These are phyloP conservation scores for Amaranthus tricolor DNA, from an alignment of 179 eudicot genomes.

Conservation along the genomic window DNA sequence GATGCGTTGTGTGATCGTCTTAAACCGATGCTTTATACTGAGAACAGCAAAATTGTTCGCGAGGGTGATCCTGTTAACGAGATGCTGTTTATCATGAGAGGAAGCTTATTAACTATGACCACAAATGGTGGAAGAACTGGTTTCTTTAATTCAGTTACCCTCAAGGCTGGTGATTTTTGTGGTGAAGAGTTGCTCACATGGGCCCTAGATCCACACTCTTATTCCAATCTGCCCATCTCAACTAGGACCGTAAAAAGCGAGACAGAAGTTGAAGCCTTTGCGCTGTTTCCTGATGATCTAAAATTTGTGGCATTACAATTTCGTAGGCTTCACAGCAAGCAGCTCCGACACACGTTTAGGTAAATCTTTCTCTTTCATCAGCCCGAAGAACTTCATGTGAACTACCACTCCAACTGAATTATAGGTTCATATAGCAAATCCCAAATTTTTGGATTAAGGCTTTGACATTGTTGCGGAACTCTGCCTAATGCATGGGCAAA, in stretches of 20 bases:
- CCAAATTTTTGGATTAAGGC: no score
- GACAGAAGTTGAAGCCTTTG: slow-evolving; percentile 71
- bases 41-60: slow-evolving; percentile 48
- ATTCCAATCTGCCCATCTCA: slow-evolving; percentile 58
- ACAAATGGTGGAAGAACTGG: slow-evolving; percentile 78
- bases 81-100: slow-evolving; percentile 74
- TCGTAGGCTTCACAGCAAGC: slow-evolving; percentile 65
- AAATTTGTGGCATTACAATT: slow-evolving; percentile 64
- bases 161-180: slow-evolving; percentile 63
- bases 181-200: slow-evolving; percentile 79
- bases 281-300: slow-evolving; percentile 57
- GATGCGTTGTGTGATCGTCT: slow-evolving; percentile 72
- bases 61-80: slow-evolving; percentile 81
- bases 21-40: slow-evolving; percentile 63
- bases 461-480: neutral
- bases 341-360: slow-evolving; percentile 66
- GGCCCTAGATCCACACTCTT: slow-evolving; percentile 69
- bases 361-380: slow-evolving; percentile 12
- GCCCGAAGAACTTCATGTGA: no score
- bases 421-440: no score
- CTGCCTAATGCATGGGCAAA: neutral
- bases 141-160: slow-evolving; percentile 54
- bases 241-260: slow-evolving; percentile 60
- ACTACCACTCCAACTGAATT: no score
- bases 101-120: slow-evolving; percentile 58